Conservation (phyloP, 2,329 filamentous ascomycete genomes). For the Claviceps pazoutovae region DNA sequence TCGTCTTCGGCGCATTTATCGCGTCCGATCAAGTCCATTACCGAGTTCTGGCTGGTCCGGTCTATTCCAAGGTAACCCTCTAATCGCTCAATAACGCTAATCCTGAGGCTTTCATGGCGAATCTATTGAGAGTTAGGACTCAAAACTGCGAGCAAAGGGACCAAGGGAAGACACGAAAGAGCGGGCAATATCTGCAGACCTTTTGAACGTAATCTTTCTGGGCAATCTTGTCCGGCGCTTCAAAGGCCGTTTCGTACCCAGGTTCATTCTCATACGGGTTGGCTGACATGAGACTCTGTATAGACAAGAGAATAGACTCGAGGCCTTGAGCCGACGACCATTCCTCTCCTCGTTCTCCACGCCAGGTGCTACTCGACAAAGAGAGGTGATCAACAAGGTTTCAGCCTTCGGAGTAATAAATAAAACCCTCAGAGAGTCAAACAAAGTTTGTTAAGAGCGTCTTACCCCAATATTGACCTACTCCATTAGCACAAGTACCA, state of each 20-base stretch:
- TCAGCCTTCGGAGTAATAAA: neutral
- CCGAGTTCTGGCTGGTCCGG: constrained; percentile 20
- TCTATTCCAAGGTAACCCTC: constrained; percentile 64
- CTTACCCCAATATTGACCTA: constrained; percentile 75
- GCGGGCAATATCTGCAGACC: constrained; percentile 28
- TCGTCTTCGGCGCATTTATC: constrained; percentile 42
- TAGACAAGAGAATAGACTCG: constrained; percentile 86
- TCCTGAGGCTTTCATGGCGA: constrained; percentile 73
- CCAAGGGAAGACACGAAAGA: neutral
- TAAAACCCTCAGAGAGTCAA: neutral
- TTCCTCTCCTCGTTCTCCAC: constrained; percentile 76
- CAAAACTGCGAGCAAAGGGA: neutral
- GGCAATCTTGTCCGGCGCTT: constrained; percentile 53
- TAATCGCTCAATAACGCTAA: constrained; percentile 73
- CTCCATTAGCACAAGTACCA: neutral
- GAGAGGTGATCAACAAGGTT: constrained; percentile 1
- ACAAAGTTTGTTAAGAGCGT: neutral
- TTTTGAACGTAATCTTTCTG: constrained; percentile 69
- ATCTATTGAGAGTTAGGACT: constrained; percentile 42
- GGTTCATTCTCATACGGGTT: constrained; percentile 97
- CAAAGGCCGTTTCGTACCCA: constrained; percentile 68
- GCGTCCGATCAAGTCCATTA: constrained; percentile 7
- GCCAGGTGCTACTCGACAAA: constrained; percentile 61
- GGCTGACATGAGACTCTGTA: constrained; percentile 86
- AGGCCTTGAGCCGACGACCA: constrained; percentile 95